Base-by-base conservation (phyloP, 257 asterid genomes). In the Euphrasia confusa region DNA sequence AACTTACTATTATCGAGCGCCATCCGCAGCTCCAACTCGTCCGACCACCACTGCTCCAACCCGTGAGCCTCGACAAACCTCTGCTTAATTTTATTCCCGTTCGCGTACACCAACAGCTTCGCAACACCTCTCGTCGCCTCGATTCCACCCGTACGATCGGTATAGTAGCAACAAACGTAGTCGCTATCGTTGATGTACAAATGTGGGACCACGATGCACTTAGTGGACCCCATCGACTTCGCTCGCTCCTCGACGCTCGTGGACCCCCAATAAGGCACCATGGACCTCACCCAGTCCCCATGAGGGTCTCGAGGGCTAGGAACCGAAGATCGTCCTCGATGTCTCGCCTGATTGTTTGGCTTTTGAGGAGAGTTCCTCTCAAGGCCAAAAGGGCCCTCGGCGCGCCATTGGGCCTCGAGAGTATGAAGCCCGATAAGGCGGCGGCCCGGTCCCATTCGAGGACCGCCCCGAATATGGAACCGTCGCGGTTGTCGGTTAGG, bases 21-120 rank as follows among this genome's bases (percentile, higher is more conserved):
- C 83, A 67, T 75, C 74, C 82, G 87, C 54, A 89, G 65, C 45
- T 89, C 94, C 87, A 93, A 78, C 42, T 89, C 96, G 72, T 93
- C 94, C 8, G 96, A 83, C 99, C 99, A 93, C 99, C 99, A 93
- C 61, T 93, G 99, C 72, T 93, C 99, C 82, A 93, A 61, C 0
- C 97, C 96, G 30, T 93, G 99, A 3, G 99, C 99, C 72, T 93
- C 99, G 0, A 87, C 79, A 76, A 93, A 89, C 92, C 84, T 89
- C 71, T 93, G 97, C 64, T 87, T 35, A 7, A 6, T 89, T 63
- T 87, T 35, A 7, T 35, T 89, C 17, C 90, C 99, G 70, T 89
- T 93, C 0, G 96, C 80, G 49, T 81, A 59, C 61, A 93, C 87
- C 60, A 93, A 89, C 7, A 93, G 90, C 74, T 89, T 35, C 10